phyloP scores from a whole-genome alignment of 345 rosid species.

The Aethionema arabicum region DNA sequence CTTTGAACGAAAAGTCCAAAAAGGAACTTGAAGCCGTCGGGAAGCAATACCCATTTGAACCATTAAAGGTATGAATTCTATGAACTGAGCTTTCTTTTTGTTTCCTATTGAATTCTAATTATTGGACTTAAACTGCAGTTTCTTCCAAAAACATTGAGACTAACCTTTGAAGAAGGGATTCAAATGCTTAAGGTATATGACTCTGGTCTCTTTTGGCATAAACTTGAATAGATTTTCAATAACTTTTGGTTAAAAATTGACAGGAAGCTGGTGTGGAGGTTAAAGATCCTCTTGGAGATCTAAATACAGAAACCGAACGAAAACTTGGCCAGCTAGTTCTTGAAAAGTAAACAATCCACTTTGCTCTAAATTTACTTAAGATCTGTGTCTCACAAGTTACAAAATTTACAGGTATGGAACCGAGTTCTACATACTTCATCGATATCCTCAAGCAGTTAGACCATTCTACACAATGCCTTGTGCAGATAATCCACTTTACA shows the following conservation, averaged over 20 bases:
- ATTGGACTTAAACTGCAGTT: slow-evolving; percentile 52
- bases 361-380: not conserved
- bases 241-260: slow-evolving; percentile 11
- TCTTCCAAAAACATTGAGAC: slow-evolving; percentile 58
- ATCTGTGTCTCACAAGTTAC: slow-evolving; percentile 2
- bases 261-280: slow-evolving; percentile 86
- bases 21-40: slow-evolving; percentile 75
- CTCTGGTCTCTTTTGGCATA: not conserved
- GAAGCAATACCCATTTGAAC: slow-evolving; percentile 75
- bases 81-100: slow-evolving; percentile 4
- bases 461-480: slow-evolving; percentile 98
- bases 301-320: slow-evolving; percentile 86
- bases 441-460: slow-evolving; percentile 78
- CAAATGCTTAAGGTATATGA: slow-evolving; percentile 86
- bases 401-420: slow-evolving; percentile 61
- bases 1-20: slow-evolving; percentile 58
- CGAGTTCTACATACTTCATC: slow-evolving; percentile 80
- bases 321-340: slow-evolving; percentile 84
- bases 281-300: slow-evolving; percentile 78
- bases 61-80: slow-evolving; percentile 63
- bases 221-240: not conserved
- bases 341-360: slow-evolving; percentile 54
- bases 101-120: slow-evolving; percentile 19
- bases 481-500: slow-evolving; percentile 64
- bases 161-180: slow-evolving; percentile 83